These are phyloP conservation scores for Mycena galopus DNA, from an alignment of 768 basidiomycete species.

Conservation along the genomic window DNA sequence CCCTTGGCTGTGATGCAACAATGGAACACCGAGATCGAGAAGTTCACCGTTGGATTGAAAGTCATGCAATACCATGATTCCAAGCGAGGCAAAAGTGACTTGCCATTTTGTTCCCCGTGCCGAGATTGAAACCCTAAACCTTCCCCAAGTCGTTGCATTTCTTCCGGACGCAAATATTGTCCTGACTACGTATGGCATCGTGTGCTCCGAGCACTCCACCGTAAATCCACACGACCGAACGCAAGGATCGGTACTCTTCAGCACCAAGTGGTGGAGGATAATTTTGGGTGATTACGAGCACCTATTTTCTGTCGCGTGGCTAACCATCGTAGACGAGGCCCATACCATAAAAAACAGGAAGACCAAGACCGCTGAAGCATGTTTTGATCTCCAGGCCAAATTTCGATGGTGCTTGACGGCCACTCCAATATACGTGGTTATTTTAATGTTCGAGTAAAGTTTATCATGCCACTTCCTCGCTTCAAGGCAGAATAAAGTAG, in stretches of 20 bases:
- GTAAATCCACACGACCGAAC: slow-evolving; percentile 52
- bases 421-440: slow-evolving; percentile 72
- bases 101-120: neutral
- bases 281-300: slow-evolving; percentile 74
- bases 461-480: neutral
- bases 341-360: slow-evolving; percentile 93
- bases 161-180: slow-evolving; percentile 75
- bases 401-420: slow-evolving; percentile 92
- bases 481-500: slow-evolving; percentile 28
- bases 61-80: slow-evolving; percentile 90
- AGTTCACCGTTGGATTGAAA: slow-evolving; percentile 65
- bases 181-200: slow-evolving; percentile 88
- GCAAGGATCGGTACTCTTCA: slow-evolving; percentile 70
- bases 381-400: slow-evolving; percentile 77
- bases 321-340: slow-evolving; percentile 76
- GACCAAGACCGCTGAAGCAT: slow-evolving; percentile 83
- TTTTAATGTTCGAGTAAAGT: neutral
- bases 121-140: neutral
- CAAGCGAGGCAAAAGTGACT: slow-evolving; percentile 73
- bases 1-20: slow-evolving; percentile 90
- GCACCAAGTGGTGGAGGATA: slow-evolving; percentile 86
- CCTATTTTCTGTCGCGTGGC: neutral
- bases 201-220: slow-evolving; percentile 80
- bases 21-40: slow-evolving; percentile 89
- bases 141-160: slow-evolving; percentile 62